Base-by-base conservation (phyloP, 225 moss, liverwort and hornwort genomes). In the Polytrichum formosum region DNA sequence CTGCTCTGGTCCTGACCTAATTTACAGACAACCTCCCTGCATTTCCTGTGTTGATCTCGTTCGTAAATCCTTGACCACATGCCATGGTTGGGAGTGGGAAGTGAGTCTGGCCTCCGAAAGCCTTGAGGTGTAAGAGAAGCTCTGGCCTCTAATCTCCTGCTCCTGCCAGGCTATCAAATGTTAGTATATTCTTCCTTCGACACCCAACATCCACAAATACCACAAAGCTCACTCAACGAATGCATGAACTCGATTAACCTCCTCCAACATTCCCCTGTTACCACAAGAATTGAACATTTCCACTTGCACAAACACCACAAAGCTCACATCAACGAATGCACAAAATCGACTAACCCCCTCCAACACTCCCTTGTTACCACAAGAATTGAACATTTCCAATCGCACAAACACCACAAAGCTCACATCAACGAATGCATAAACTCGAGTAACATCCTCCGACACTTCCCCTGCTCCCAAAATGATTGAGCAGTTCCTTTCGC, bases 1-100 rank as follows among this genome's bases (percentile, higher is more conserved):
- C 58, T 58, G 20, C 21, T 20, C 46, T 46, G 46, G 23, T 58
- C 58, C 58, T 3, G 20, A 58, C 58, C 58, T 58, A 1, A 20
- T 21, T 6, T 8, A 58, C 58, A 58, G 23, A 58, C 58, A 22
- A 23, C n/a, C 58, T 58, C 21, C 21, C 58, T 58, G 21, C 58
- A 20, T 20, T 58, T 23, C 58, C 58, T 58, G n/a, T 46, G 2
- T 46, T 46, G 13, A 46, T 46, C 46, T 46, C 13, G 46, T 46
- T 9, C 70, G 74, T 74, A 94, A 91, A 92, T 93, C 55, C 91
- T 81, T 6, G 93, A 91, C 88, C 88, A 95, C 6, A 90, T 23
- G 55, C 70, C 73, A 55, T 82, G 85, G 33, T 78, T 86, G 21
- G 80, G 73, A 75, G 71, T 77, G 16, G 13, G 3, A 20, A 67